A percentile compares a stretch with the other conserved stretches of the same genome.
These are phyloP conservation scores for Triangularia setosa DNA, from an alignment of 2,329 filamentous ascomycete genomes.

Conservation along the genomic window DNA sequence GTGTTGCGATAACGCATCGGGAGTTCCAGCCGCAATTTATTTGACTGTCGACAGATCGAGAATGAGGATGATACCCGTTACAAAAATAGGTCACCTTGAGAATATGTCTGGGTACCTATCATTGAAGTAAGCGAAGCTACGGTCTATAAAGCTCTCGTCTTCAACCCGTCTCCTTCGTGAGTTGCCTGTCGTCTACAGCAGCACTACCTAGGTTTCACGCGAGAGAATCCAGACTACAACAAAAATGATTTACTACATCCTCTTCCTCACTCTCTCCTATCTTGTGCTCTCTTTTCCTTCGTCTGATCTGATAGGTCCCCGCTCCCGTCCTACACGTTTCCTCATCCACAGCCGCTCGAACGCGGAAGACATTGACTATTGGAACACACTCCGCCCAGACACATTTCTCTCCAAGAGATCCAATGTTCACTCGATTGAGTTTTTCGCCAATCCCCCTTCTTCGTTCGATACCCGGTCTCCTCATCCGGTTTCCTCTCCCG, in stretches of 20 bases:
- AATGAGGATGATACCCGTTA: background rate
- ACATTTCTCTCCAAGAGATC: conserved; percentile 14
- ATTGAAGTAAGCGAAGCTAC: too few relatives aligned
- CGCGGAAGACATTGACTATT: conserved; percentile 8
- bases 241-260: background rate
- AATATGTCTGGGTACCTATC: too few relatives aligned
- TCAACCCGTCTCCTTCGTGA: background rate
- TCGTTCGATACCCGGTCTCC: background rate
- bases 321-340: background rate
- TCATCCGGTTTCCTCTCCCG: background rate
- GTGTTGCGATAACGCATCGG: too few relatives aligned
- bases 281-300: background rate
- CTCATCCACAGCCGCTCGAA: conserved; percentile 2
- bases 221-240: background rate
- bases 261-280: background rate
- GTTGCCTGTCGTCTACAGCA: too few relatives aligned
- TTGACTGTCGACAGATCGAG: background rate
- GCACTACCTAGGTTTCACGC: background rate
- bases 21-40: background rate
- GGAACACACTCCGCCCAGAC: conserved; percentile 18
- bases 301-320: background rate
- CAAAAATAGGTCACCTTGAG: background rate
- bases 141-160: background rate
- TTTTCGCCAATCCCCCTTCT: conserved; percentile 15
- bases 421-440: conserved; percentile 12